phyloP scores from a whole-genome alignment of 768 basidiomycete genomes.

The Mycena alexandri region DNA sequence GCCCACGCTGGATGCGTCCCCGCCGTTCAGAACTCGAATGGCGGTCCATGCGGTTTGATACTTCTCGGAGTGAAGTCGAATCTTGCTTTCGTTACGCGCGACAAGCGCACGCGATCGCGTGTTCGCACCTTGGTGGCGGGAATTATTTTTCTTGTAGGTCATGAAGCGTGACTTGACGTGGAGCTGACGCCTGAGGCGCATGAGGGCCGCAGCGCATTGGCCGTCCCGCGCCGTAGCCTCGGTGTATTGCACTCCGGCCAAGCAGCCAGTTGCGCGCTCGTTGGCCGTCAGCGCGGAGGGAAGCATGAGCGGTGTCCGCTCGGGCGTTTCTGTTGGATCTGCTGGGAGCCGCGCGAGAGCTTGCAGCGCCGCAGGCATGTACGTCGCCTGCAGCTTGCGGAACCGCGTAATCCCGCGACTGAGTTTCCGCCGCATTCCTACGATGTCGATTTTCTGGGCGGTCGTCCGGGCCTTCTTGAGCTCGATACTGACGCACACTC shows the following conservation, averaged over 20 bases:
- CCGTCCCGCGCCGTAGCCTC: conserved; percentile 20
- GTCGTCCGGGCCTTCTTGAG: conserved; percentile 17
- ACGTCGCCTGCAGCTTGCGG: conserved; percentile 17
- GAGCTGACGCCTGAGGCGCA: conserved; percentile 19
- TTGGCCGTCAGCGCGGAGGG: too few relatives aligned
- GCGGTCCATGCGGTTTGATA: too few relatives aligned
- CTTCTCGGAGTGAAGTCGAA: too few relatives aligned
- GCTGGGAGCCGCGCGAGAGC: neutral
- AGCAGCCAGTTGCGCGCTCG: neutral
- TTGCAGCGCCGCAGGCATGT: conserved; percentile 9
- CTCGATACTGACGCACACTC: conserved; percentile 2
- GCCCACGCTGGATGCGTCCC: neutral
- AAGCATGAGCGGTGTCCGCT: conserved; percentile 10
- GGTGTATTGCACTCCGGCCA: neutral
- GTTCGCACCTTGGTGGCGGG: conserved; percentile 21
- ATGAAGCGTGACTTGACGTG: conserved; percentile 18
- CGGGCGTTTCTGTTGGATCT: neutral
- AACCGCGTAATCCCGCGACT: neutral
- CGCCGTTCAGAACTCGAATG: too few relatives aligned
- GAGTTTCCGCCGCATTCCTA: neutral
- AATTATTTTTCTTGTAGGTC: conserved; percentile 12
- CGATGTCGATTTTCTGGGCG: neutral
- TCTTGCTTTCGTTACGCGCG: too few relatives aligned
- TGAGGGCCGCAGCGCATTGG: conserved; percentile 24
- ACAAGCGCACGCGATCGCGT: neutral